phyloP scores from a whole-genome alignment of 208 protist genomes.

The Histomonas meleagridis region DNA sequence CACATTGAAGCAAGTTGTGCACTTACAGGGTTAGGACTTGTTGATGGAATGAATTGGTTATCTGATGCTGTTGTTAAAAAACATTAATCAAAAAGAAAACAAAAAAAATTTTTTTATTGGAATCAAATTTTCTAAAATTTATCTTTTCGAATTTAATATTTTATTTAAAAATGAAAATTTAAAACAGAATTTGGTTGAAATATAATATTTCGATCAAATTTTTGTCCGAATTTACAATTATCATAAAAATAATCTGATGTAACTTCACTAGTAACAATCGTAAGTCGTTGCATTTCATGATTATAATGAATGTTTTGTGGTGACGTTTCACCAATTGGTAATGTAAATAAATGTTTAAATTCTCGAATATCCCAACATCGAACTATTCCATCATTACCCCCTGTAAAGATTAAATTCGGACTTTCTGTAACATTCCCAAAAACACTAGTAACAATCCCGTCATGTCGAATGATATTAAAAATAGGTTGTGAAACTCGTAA shows the following conservation, averaged over 20 bases:
- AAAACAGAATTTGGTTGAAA: no score
- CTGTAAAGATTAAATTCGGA: not conserved
- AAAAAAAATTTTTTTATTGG: no score
- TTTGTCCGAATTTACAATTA: not conserved
- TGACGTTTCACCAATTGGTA: not conserved
- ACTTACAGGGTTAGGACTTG: constrained; percentile 77
- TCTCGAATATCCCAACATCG: not conserved
- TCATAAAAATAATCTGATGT: not conserved
- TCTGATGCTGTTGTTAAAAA: not conserved
- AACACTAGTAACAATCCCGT: not conserved
- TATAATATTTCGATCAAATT: no score
- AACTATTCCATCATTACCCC: not conserved
- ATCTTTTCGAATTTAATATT: no score
- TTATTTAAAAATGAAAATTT: no score
- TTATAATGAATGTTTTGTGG: not conserved
- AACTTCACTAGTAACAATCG: not conserved
- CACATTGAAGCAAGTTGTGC: constrained; percentile 82
- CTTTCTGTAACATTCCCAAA: not conserved
- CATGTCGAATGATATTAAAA: not conserved
- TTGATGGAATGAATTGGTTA: constrained; percentile 87
- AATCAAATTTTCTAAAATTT: no score
- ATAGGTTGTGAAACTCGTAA: not conserved
- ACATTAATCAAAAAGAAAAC: no score
- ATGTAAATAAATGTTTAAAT: not conserved
- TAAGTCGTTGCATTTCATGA: not conserved